A percentile compares a stretch with the other conserved stretches of the same genome.
phyloP scores from a whole-genome alignment of 768 basidiomycete genomes.

The Tremella yokohamensis region DNA sequence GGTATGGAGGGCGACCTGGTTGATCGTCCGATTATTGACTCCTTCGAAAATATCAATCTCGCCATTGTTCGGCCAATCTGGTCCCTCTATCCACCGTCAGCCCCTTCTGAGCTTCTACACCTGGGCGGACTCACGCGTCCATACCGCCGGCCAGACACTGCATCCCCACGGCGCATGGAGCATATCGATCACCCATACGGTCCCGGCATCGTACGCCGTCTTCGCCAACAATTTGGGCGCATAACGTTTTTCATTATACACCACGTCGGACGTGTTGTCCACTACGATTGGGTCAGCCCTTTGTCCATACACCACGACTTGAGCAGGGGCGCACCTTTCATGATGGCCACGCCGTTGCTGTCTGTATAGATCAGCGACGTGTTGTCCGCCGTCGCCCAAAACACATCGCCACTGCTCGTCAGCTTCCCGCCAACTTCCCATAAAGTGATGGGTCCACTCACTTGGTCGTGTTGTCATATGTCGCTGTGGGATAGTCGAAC shows the following conservation, averaged over 20 bases:
- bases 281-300: slow-evolving; percentile 17
- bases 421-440: neutral
- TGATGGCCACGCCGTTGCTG: slow-evolving; percentile 22
- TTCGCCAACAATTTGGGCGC: slow-evolving; percentile 47
- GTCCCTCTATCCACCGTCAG: slow-evolving; percentile 29
- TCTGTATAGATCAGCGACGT: slow-evolving; percentile 33
- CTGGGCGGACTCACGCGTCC: slow-evolving; percentile 31
- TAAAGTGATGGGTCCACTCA: slow-evolving; percentile 15
- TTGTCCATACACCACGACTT: slow-evolving; percentile 2
- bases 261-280: slow-evolving; percentile 42
- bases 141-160: slow-evolving; percentile 53
- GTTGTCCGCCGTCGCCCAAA: slow-evolving; percentile 43
- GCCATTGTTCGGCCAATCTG: slow-evolving; percentile 35
- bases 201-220: slow-evolving; percentile 42
- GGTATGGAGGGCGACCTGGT: slow-evolving; percentile 74
- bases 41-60: slow-evolving; percentile 81
- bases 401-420: slow-evolving; percentile 37
- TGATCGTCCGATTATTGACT: slow-evolving; percentile 64
- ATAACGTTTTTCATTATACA: slow-evolving; percentile 49
- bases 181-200: slow-evolving; percentile 47
- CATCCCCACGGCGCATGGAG: slow-evolving; percentile 59
- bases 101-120: neutral
- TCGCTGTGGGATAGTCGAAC: slow-evolving; percentile 26
- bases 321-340: slow-evolving; percentile 31
- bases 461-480: slow-evolving; percentile 48